Evolutionary conservation across 176 grass and related monocot genomes (phyloP).

Genomic region (Aegilops speltoides): DNA sequence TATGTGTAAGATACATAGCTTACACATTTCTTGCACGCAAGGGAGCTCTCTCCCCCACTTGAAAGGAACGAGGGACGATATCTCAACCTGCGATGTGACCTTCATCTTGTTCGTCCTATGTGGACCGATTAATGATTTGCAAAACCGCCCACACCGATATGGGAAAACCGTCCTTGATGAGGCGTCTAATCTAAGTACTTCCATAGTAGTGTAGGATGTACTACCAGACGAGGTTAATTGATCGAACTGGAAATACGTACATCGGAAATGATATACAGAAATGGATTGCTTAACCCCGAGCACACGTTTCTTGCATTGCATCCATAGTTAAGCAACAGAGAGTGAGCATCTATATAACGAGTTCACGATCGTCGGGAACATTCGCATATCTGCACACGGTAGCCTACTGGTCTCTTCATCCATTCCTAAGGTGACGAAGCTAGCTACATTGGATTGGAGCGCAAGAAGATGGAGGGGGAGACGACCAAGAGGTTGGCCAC

Average conservation of each 20-base stretch:
- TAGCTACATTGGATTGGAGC: no score
- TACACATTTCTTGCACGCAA: constrained; percentile 29
- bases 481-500: constrained; percentile 52
- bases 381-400: neutral
- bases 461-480: constrained; percentile 2
- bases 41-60: neutral
- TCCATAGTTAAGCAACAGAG: constrained; percentile 12
- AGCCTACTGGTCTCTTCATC: neutral
- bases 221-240: neutral
- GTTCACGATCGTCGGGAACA: neutral
- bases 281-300: constrained; percentile 11
- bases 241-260: neutral
- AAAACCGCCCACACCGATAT: no score
- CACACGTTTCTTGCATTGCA: constrained; percentile 16
- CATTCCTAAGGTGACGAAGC: neutral
- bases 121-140: no score
- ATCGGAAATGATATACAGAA: neutral
- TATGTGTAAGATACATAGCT: no score
- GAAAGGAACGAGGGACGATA: neutral
- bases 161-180: no score
- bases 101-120: no score
- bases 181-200: no score
- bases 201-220: no score
- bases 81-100: neutral
- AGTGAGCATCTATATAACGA: neutral